These are phyloP conservation scores for Apiotrichum domesticum DNA, from an alignment of 1,284 basidiomycete species.

Conservation along the genomic window DNA sequence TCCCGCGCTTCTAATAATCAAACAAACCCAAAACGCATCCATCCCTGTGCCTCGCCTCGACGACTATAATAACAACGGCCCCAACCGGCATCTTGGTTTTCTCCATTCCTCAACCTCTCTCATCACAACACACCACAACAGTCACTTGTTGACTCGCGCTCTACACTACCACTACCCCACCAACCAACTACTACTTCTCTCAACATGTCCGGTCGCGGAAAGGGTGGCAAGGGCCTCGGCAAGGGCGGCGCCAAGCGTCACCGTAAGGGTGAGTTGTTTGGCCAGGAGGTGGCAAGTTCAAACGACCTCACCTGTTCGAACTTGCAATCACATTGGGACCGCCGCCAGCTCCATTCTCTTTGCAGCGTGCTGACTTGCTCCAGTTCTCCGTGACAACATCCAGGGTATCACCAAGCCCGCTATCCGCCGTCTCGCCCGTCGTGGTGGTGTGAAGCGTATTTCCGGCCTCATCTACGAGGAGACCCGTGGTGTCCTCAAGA, in stretches of 20 bases:
- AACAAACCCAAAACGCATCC: too few relatives aligned
- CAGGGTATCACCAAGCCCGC: slow-evolving; percentile 82
- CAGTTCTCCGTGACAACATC: slow-evolving; percentile 69
- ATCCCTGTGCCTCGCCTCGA: neutral
- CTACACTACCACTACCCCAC: slow-evolving; percentile 10
- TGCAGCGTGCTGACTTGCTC: too few relatives aligned
- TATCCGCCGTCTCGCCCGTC: slow-evolving; percentile 86
- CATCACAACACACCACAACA: neutral
- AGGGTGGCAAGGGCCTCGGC: slow-evolving; percentile 71
- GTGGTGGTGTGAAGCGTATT: slow-evolving; percentile 94
- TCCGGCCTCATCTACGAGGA: slow-evolving; percentile 89
- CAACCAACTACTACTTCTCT: slow-evolving; percentile 4
- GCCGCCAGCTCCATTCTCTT: too few relatives aligned
- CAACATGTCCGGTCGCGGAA: slow-evolving; percentile 71
- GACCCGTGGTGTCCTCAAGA: slow-evolving; percentile 78
- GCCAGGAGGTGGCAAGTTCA: too few relatives aligned
- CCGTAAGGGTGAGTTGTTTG: slow-evolving; percentile 52
- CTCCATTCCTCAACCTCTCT: neutral
- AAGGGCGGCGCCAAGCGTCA: slow-evolving; percentile 86
- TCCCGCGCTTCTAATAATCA: too few relatives aligned
- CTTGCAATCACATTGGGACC: too few relatives aligned
- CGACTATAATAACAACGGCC: too few relatives aligned
- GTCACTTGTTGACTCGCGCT: slow-evolving; percentile 1
- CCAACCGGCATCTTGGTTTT: too few relatives aligned
- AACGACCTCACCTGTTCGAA: too few relatives aligned